Percentiles rank a stretch among this genome's conserved stretches.
phyloP scores from a whole-genome alignment of 768 basidiomycete genomes.

The Kondoa subrosea region DNA sequence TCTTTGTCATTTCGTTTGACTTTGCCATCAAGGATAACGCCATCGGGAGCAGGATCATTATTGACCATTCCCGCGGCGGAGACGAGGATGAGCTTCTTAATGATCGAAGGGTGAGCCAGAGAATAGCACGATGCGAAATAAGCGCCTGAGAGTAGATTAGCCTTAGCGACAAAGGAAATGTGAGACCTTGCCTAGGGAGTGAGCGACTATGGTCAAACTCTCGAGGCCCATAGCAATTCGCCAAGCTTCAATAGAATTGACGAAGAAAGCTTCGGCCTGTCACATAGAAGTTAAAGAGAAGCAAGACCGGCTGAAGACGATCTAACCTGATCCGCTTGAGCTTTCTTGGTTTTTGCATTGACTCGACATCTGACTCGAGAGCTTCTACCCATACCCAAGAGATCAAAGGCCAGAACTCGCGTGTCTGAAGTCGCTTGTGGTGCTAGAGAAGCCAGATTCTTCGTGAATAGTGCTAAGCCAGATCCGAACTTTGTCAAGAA shows the following conservation, averaged over 20 bases:
- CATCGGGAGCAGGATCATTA: background rate
- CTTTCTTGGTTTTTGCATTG: background rate
- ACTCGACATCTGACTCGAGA: background rate
- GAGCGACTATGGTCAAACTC: background rate
- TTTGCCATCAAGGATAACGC: background rate
- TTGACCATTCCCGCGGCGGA: background rate
- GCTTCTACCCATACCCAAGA: background rate
- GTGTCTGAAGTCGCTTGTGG: background rate
- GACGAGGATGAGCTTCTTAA: background rate
- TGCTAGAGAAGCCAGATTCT: background rate
- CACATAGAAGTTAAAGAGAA: background rate
- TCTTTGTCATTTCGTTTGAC: constrained; percentile 1
- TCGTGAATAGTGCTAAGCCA: background rate
- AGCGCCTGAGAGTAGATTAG: background rate
- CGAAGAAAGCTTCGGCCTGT: constrained; percentile 5
- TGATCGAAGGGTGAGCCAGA: background rate
- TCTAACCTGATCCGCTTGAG: background rate
- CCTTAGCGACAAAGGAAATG: background rate
- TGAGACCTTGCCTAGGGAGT: background rate
- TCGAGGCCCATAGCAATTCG: background rate
- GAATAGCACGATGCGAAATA: constrained; percentile 2
- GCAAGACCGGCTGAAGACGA: background rate
- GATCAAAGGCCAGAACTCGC: background rate
- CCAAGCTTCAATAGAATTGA: background rate
- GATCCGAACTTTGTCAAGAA: background rate